Conservation (phyloP, 345 rosid genomes). For the Carallia pectinifolia region DNA sequence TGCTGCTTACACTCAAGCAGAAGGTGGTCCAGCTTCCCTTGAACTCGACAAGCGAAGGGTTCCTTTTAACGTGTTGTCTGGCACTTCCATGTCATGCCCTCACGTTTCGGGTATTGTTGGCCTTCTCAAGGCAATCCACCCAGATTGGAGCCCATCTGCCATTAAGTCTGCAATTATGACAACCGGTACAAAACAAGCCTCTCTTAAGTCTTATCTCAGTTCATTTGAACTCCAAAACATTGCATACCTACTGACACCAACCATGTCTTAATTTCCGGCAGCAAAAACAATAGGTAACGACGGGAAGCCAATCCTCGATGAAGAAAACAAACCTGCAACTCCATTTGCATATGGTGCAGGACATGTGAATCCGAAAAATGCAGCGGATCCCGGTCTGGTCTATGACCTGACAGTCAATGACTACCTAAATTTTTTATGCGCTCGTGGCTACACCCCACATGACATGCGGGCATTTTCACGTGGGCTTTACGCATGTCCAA, state of each 20-base stretch:
- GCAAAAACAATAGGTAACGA: conserved; percentile 10
- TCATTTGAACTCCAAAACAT: no score
- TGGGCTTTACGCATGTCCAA: conserved; percentile 19
- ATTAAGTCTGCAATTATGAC: conserved; percentile 50
- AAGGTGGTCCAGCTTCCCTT: conserved; percentile 11
- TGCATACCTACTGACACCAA: neutral
- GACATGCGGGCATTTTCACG: neutral
- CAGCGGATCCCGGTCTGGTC: conserved; percentile 29
- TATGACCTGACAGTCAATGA: conserved; percentile 24
- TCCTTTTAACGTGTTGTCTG: conserved; percentile 21
- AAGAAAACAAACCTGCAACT: neutral
- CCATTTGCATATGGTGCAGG: conserved; percentile 35
- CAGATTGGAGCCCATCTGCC: conserved; percentile 46
- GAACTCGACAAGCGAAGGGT: neutral
- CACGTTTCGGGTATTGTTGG: conserved; percentile 39
- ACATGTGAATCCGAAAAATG: conserved; percentile 24
- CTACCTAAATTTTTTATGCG: conserved; percentile 22
- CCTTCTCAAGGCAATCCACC: conserved; percentile 40
- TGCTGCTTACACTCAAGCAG: conserved; percentile 24
- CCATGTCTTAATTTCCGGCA: neutral
- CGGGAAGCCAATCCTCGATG: conserved; percentile 5
- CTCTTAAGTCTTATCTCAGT: no score
- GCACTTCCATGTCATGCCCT: conserved; percentile 49
- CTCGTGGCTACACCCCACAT: conserved; percentile 8
- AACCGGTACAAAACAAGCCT: conserved; percentile 25